Percentiles rank a stretch among this genome's conserved stretches.
These are phyloP conservation scores for Exophiala bonariae DNA, from an alignment of 2,329 filamentous ascomycete species.

Conservation along the genomic window DNA sequence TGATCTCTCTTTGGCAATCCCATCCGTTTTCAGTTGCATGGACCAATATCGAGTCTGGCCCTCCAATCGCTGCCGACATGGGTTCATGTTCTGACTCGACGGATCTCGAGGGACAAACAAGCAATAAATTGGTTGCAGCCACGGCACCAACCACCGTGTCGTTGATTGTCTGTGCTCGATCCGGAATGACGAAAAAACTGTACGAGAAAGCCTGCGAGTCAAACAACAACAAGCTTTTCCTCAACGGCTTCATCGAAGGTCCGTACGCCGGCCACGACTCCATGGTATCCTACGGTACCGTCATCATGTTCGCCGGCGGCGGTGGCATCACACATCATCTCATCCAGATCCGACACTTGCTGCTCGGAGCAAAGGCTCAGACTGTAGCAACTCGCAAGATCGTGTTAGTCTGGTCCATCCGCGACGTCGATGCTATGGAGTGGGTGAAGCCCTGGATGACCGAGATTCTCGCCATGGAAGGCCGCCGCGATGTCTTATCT, in stretches of 20 bases:
- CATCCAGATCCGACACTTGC: slow-evolving; percentile 59
- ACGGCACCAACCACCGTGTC: slow-evolving; percentile 46
- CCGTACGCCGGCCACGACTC: slow-evolving; percentile 63
- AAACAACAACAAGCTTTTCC: slow-evolving; percentile 43
- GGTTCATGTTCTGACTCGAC: slow-evolving; percentile 15
- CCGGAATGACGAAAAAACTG: slow-evolving; percentile 63
- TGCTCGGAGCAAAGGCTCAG: slow-evolving; percentile 52
- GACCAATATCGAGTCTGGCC: slow-evolving; percentile 36
- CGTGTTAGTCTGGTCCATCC: slow-evolving; percentile 64
- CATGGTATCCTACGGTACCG: slow-evolving; percentile 62
- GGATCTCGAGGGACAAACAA: slow-evolving; percentile 28
- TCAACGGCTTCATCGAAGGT: slow-evolving; percentile 61
- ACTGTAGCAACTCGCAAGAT: slow-evolving; percentile 60
- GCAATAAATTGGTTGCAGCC: neutral
- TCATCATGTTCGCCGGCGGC: slow-evolving; percentile 65
- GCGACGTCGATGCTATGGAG: slow-evolving; percentile 59
- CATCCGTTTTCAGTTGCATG: slow-evolving; percentile 51
- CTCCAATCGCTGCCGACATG: slow-evolving; percentile 18
- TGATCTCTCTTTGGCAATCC: slow-evolving; percentile 47
- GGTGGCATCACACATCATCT: slow-evolving; percentile 68
- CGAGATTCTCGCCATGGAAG: slow-evolving; percentile 60
- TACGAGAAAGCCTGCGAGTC: slow-evolving; percentile 56
- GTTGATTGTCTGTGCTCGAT: slow-evolving; percentile 60
- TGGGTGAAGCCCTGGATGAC: slow-evolving; percentile 70
- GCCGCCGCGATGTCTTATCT: slow-evolving; percentile 58